These are phyloP conservation scores for Acanthamoeba castellanii DNA, from an alignment of 208 protist genomes.

Conservation along the genomic window DNA sequence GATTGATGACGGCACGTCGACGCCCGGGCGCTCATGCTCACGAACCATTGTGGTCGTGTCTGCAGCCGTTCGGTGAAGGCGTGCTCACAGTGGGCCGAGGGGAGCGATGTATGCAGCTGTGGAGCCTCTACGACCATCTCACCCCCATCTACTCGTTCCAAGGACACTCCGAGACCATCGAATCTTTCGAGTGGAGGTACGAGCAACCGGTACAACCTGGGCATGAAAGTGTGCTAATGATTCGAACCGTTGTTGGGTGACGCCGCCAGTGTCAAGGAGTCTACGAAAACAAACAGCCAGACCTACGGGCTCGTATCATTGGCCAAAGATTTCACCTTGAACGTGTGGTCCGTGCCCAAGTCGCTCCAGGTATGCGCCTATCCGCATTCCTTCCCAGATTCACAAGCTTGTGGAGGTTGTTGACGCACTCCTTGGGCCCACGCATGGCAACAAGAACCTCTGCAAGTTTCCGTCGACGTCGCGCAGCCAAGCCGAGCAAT, in stretches of 20 bases:
- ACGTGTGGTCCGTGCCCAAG: neutral
- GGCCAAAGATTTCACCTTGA: neutral
- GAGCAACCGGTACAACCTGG: neutral
- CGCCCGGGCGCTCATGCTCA: too few relatives aligned
- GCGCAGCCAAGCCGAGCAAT: neutral
- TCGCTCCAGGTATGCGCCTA: neutral
- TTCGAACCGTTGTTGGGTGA: neutral
- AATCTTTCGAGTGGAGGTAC: slow-evolving; percentile 20
- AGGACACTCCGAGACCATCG: neutral
- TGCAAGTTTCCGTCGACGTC: slow-evolving; percentile 6
- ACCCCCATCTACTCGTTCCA: neutral
- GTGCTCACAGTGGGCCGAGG: slow-evolving; percentile 1
- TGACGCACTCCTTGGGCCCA: neutral
- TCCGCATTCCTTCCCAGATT: neutral
- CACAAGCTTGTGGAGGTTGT: neutral
- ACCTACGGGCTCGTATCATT: slow-evolving; percentile 14
- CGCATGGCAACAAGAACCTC: neutral
- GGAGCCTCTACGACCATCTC: slow-evolving; percentile 24
- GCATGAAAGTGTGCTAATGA: neutral
- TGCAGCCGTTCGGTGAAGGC: slow-evolving; percentile 13
- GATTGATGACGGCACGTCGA: neutral
- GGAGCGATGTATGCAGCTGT: neutral
- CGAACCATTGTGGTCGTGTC: too few relatives aligned
- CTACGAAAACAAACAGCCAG: neutral
- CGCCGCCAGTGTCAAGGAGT: neutral